These are phyloP conservation scores for Penicillium pancosmium DNA, from an alignment of 495 filamentous ascomycete species.

Conservation along the genomic window DNA sequence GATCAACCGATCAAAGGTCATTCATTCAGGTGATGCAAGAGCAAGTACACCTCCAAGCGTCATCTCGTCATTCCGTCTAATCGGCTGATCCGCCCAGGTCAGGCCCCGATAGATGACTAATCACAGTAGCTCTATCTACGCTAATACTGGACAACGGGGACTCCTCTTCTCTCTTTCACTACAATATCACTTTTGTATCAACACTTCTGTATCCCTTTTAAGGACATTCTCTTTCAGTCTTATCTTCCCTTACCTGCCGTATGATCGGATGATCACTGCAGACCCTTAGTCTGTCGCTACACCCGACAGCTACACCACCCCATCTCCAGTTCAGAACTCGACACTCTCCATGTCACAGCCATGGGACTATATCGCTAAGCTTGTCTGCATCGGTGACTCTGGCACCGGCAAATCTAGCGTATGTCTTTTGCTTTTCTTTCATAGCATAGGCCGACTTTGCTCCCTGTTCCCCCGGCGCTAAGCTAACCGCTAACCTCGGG, in stretches of 20 bases:
- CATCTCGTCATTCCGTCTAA: slow-evolving; percentile 24
- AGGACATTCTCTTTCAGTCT: too few relatives aligned
- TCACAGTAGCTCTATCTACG: slow-evolving; percentile 11
- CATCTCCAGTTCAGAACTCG: too few relatives aligned
- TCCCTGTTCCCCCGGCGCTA: not conserved
- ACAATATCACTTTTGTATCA: not conserved
- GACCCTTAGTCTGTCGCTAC: slow-evolving; percentile 10
- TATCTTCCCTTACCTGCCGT: not conserved
- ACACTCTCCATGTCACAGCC: slow-evolving; percentile 67
- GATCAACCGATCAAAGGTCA: too few relatives aligned
- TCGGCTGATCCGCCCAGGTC: slow-evolving; percentile 25
- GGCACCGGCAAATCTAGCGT: slow-evolving; percentile 88
- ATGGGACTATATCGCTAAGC: slow-evolving; percentile 99
- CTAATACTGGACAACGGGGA: not conserved
- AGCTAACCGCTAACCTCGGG: slow-evolving; percentile 11
- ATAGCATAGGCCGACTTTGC: not conserved
- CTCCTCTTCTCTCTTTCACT: not conserved
- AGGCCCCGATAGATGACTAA: slow-evolving; percentile 46
- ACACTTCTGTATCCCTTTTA: too few relatives aligned
- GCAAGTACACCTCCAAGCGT: slow-evolving; percentile 18
- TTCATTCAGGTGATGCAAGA: slow-evolving; percentile 29
- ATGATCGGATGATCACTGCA: slow-evolving; percentile 16
- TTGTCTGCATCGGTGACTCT: slow-evolving; percentile 95
- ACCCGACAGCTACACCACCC: slow-evolving; percentile 4
- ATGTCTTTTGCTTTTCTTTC: slow-evolving; percentile 30